These are phyloP conservation scores for Aphanomyces astaci DNA, from an alignment of 352 stramenopile genomes.

Conservation along the genomic window DNA sequence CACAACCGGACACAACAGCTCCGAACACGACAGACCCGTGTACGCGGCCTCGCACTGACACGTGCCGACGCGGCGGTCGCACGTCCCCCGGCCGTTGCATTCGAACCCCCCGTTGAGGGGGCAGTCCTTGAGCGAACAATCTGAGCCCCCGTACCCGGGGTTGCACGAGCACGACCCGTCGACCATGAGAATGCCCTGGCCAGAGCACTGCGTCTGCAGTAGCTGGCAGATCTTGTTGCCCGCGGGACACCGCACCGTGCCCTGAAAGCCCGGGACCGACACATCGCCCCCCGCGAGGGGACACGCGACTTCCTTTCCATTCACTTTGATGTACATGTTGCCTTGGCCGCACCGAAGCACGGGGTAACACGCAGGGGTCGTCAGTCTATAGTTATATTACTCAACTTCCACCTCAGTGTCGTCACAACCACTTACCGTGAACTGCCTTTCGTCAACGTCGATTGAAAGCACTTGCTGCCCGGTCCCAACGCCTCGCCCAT, in stretches of 20 bases:
- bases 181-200: constrained; percentile 42
- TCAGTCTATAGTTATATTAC: not conserved
- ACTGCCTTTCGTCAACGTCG: constrained; percentile 44
- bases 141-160: constrained; percentile 37
- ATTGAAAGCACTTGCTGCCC: constrained; percentile 63
- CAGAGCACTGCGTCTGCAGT: constrained; percentile 59
- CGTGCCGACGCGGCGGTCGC: constrained; percentile 36
- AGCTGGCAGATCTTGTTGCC: constrained; percentile 51
- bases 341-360: constrained; percentile 40
- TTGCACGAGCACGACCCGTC: constrained; percentile 51
- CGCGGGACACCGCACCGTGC: constrained; percentile 42
- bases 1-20: constrained; percentile 42
- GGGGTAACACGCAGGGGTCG: constrained; percentile 40
- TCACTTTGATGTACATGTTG: constrained; percentile 40
- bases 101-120: constrained; percentile 32
- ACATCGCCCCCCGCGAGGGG: constrained; percentile 50
- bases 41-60: constrained; percentile 44
- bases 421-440: constrained; percentile 27
- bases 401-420: not conserved
- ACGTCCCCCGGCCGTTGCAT: constrained; percentile 45
- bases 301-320: constrained; percentile 45
- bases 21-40: constrained; percentile 48
- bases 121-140: constrained; percentile 50
- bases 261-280: constrained; percentile 39
- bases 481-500: constrained; percentile 49